These are phyloP conservation scores for Ganoderma boninense DNA, from an alignment of 1,284 basidiomycete species.

Conservation along the genomic window DNA sequence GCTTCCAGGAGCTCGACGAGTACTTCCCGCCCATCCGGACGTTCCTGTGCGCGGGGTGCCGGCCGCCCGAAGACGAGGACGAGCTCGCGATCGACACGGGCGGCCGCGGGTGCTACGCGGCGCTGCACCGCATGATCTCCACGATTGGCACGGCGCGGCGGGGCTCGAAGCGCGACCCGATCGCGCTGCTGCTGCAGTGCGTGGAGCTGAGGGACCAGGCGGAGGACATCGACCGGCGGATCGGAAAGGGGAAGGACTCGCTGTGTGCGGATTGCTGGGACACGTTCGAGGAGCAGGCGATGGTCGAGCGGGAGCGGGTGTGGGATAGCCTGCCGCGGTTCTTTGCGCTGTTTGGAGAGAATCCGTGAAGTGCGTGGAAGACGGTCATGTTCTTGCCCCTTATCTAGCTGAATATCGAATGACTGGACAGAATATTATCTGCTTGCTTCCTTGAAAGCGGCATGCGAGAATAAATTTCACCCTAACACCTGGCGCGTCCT, in stretches of 20 bases:
- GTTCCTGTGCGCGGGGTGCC: not conserved
- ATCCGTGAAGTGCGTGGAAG: not conserved
- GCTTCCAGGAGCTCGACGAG: constrained; percentile 7
- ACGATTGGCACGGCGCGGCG: not conserved
- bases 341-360: not conserved
- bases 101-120: not conserved
- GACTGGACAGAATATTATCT: not conserved
- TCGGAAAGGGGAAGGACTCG: not conserved
- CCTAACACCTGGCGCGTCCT: no score
- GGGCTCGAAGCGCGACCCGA: not conserved
- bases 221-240: not conserved
- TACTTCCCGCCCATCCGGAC: constrained; percentile 5
- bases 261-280: not conserved
- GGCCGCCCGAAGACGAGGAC: not conserved
- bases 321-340: not conserved
- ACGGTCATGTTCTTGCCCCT: no score
- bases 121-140: not conserved
- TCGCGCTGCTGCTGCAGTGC: not conserved
- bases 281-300: not conserved
- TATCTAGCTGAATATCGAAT: no score
- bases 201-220: not conserved
- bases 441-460: no score
- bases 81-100: not conserved
- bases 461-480: no score
- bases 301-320: not conserved